phyloP scores from a whole-genome alignment of 306 rosid species.

The Cotoneaster glaucophyllus region DNA sequence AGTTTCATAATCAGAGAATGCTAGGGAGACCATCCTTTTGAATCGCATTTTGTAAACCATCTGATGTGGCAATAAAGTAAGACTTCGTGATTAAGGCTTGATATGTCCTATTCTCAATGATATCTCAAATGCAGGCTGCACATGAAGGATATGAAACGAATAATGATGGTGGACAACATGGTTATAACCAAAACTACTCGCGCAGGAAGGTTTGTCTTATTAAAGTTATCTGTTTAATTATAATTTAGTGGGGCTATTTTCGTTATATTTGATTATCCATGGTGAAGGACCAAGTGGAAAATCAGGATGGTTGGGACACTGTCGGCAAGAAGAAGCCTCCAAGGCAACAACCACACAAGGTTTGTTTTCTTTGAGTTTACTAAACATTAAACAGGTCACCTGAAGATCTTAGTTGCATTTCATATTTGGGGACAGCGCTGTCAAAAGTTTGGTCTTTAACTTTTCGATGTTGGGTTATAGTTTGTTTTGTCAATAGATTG shows the following conservation, averaged over 20 bases:
- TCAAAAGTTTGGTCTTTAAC: neutral
- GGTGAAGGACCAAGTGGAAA: slow-evolving; percentile 41
- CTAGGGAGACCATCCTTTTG: too few relatives aligned
- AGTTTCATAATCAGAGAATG: neutral
- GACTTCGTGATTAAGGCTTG: too few relatives aligned
- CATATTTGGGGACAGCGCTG: neutral
- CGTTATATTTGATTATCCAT: slow-evolving; percentile 10
- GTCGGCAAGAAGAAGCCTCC: slow-evolving; percentile 61
- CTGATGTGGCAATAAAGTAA: too few relatives aligned
- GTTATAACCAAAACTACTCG: slow-evolving; percentile 22
- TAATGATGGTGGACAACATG: slow-evolving; percentile 20
- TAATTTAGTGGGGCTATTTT: neutral
- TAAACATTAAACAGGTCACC: neutral
- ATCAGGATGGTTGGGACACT: slow-evolving; percentile 73
- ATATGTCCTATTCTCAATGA: neutral
- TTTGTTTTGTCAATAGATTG: neutral
- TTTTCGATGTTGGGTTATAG: neutral
- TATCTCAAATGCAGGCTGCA: slow-evolving; percentile 6
- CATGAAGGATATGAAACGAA: slow-evolving; percentile 9
- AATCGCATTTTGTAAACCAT: too few relatives aligned
- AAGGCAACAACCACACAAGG: slow-evolving; percentile 57
- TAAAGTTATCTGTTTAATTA: neutral
- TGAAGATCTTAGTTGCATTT: neutral
- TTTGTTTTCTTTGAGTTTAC: slow-evolving; percentile 21
- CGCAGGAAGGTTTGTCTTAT: slow-evolving; percentile 25